Evolutionary conservation across 768 basidiomycete species (phyloP).

Genomic region (Collybia sordida): DNA sequence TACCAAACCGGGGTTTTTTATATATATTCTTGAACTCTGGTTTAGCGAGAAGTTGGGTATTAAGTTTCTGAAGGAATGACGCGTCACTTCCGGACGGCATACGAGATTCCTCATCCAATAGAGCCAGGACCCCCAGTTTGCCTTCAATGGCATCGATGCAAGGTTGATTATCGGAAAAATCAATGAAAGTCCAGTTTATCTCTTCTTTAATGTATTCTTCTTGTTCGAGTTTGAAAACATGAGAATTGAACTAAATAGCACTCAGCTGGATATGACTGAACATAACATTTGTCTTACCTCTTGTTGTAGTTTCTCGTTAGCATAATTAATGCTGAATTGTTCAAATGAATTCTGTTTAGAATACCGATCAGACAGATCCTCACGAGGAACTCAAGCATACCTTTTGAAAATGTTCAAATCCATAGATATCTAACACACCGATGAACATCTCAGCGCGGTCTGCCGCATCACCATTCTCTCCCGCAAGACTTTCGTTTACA

Average conservation of each 20-base stretch:
- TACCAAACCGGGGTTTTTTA: constrained; percentile 99
- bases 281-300: constrained; percentile 56
- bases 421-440: constrained; percentile 97
- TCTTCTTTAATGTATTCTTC: constrained; percentile 98
- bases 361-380: constrained; percentile 2
- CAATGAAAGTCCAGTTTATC: constrained; percentile 99
- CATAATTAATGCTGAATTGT: constrained; percentile 99
- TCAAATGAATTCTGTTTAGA: constrained; percentile 78
- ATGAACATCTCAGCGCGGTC: constrained; percentile 97
- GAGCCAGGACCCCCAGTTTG: constrained; percentile 89
- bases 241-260: constrained; percentile 84
- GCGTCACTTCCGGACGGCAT: constrained; percentile 90
- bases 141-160: constrained; percentile 99
- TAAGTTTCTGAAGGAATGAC: constrained; percentile 91
- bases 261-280: constrained; percentile 5
- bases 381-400: constrained; percentile 29
- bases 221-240: constrained; percentile 99
- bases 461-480: constrained; percentile 91
- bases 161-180: constrained; percentile 98
- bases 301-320: constrained; percentile 97
- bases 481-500: constrained; percentile 94
- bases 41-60: constrained; percentile 75
- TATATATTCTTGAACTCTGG: constrained; percentile 85
- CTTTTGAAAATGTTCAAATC: constrained; percentile 97
- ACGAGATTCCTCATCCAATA: constrained; percentile 97